Evolutionary conservation across 2,329 filamentous ascomycete genomes (phyloP).

Genomic region (Aspergillus jensenii): DNA sequence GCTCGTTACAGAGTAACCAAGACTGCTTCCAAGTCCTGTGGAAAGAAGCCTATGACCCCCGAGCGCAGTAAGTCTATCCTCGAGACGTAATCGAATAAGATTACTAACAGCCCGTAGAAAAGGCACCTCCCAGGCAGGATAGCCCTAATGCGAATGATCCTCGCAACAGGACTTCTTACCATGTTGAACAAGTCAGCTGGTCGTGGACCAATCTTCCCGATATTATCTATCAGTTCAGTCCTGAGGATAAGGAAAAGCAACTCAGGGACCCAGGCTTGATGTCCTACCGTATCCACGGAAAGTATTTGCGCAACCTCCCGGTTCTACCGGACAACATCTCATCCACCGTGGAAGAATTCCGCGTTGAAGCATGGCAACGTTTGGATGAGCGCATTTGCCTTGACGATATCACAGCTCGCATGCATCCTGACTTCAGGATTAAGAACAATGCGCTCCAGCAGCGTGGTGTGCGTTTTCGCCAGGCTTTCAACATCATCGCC

Average conservation of each 20-base stretch:
- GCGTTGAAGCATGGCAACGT: conserved; percentile 34
- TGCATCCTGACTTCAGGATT: conserved; percentile 22
- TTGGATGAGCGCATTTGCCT: conserved; percentile 28
- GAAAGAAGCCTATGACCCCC: background rate
- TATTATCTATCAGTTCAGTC: conserved; percentile 24
- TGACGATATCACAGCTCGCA: conserved; percentile 28
- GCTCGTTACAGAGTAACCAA: background rate
- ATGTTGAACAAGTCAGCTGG: conserved; percentile 20
- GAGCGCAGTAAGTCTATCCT: background rate
- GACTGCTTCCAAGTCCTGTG: background rate
- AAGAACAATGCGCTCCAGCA: conserved; percentile 29
- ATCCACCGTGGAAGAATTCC: conserved; percentile 30
- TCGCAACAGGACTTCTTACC: conserved; percentile 13
- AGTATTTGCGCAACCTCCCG: conserved; percentile 17
- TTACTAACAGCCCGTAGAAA: background rate
- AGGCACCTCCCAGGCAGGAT: conserved; percentile 13
- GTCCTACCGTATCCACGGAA: conserved; percentile 15
- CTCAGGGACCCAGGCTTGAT: background rate
- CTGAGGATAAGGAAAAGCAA: background rate
- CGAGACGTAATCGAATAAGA: background rate
- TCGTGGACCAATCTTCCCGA: conserved; percentile 23
- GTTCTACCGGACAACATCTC: conserved; percentile 32
- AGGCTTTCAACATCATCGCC: conserved; percentile 24
- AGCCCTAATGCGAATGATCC: conserved; percentile 11
- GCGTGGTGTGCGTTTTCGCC: conserved; percentile 26